Evolutionary conservation across 805 yeast species (phyloP).

Genomic region (Tetrapisispora arboricola): DNA sequence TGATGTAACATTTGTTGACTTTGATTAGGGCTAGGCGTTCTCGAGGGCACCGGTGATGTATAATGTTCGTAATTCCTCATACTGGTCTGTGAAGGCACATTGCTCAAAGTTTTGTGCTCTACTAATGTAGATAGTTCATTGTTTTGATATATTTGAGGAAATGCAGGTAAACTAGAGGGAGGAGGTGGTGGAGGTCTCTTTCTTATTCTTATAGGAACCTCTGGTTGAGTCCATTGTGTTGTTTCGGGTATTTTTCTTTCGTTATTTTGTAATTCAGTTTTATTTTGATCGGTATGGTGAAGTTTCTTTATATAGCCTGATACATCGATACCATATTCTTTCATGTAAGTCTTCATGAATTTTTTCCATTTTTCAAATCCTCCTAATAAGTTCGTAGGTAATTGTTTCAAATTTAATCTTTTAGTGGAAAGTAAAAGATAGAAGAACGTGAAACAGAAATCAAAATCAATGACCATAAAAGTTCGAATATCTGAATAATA

Average conservation of each 20-base stretch:
- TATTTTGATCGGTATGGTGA: conserved; percentile 1
- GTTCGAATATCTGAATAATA: conserved; percentile 33
- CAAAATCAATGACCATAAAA: conserved; percentile 23
- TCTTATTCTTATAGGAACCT: conserved; percentile 18
- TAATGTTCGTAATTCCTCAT: background rate
- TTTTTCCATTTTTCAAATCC: conserved; percentile 38
- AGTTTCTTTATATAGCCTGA: conserved; percentile 15
- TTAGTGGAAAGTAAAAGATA: conserved; percentile 20
- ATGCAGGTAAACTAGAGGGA: conserved; percentile 16
- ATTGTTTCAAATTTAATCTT: conserved; percentile 8
- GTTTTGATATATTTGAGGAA: conserved; percentile 5
- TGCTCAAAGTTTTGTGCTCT: conserved; percentile 4
- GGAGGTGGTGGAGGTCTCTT: conserved; percentile 24
- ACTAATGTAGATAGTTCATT: background rate
- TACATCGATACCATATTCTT: conserved; percentile 16
- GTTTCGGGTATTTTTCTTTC: background rate
- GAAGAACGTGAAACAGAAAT: conserved; percentile 28
- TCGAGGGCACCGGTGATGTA: background rate
- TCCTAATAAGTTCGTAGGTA: conserved; percentile 32
- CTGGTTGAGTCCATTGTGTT: conserved; percentile 16
- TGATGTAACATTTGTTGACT: background rate
- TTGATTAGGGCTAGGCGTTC: background rate
- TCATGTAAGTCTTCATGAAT: conserved; percentile 24
- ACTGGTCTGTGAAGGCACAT: background rate
- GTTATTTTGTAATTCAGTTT: background rate